phyloP scores from a whole-genome alignment of 805 yeast genomes.

The Yarrowia yakushimensis region DNA sequence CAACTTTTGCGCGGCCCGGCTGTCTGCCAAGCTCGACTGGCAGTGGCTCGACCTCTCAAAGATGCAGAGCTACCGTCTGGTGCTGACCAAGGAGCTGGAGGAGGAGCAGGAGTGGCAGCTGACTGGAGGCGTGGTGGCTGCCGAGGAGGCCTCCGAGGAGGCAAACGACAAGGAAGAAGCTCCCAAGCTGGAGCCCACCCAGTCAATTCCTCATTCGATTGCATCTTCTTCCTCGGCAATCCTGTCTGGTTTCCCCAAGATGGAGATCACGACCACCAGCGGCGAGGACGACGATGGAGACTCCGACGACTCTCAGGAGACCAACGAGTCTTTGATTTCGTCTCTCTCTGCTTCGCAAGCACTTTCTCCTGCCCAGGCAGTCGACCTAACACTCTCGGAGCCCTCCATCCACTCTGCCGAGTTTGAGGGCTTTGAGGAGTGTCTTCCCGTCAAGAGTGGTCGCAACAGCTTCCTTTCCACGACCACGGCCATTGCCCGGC shows the following conservation, averaged over 20 bases:
- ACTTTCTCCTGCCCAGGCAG: background rate
- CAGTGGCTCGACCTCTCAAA: conserved; percentile 52
- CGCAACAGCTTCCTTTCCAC: conserved; percentile 9
- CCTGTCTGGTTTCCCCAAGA: conserved; percentile 6
- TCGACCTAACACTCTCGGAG: background rate
- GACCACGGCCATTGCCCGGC: background rate
- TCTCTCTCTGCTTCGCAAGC: background rate
- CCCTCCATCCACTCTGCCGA: background rate
- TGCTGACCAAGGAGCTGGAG: conserved; percentile 38
- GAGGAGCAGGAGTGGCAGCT: conserved; percentile 24
- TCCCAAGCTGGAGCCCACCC: background rate
- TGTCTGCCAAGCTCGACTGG: conserved; percentile 56
- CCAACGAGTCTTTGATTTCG: background rate
- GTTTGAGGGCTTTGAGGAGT: conserved; percentile 18
- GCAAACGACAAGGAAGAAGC: background rate
- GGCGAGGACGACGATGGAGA: background rate
- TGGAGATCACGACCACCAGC: background rate
- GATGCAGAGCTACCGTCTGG: conserved; percentile 42
- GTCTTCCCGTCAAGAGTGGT: conserved; percentile 1
- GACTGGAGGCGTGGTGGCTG: background rate
- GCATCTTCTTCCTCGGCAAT: conserved; percentile 7
- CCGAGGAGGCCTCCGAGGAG: conserved; percentile 7
- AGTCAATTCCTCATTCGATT: background rate
- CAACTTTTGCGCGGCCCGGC: conserved; percentile 44
- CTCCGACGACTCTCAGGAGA: background rate